These are phyloP conservation scores for Tricholoma saponaceum DNA, from an alignment of 768 basidiomycete genomes.

Conservation along the genomic window DNA sequence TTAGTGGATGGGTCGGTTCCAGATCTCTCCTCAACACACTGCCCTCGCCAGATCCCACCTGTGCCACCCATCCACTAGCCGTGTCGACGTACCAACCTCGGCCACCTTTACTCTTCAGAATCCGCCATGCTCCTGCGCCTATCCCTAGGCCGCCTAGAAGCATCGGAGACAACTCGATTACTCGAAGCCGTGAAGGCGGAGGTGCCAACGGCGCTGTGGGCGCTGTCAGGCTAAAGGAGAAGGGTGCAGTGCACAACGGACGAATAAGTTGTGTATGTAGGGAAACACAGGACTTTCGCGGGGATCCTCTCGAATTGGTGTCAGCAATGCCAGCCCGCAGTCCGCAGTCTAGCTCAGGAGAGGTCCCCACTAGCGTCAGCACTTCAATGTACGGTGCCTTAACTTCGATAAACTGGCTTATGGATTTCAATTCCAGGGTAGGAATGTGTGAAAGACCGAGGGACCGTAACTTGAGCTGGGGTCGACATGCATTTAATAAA, in stretches of 20 bases:
- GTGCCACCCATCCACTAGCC: slow-evolving; percentile 75
- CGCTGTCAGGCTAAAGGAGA: slow-evolving; percentile 51
- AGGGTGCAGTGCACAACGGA: slow-evolving; percentile 77
- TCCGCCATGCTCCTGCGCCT: slow-evolving; percentile 83
- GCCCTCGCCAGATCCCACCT: slow-evolving; percentile 29
- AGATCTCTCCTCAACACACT: slow-evolving; percentile 59
- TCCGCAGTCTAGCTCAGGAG: slow-evolving; percentile 68
- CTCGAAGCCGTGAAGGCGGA: slow-evolving; percentile 72
- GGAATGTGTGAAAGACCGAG: slow-evolving; percentile 89
- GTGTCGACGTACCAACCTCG: slow-evolving; percentile 95
- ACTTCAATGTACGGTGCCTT: slow-evolving; percentile 82
- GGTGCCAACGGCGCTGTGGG: slow-evolving; percentile 27
- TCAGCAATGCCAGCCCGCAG: slow-evolving; percentile 31
- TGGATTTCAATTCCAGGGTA: slow-evolving; percentile 54
- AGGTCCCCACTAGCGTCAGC: slow-evolving; percentile 73
- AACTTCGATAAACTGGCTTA: slow-evolving; percentile 63
- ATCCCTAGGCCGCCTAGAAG: slow-evolving; percentile 70
- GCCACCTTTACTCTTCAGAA: slow-evolving; percentile 88
- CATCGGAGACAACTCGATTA: slow-evolving; percentile 77
- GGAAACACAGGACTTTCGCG: slow-evolving; percentile 68
- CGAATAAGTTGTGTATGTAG: slow-evolving; percentile 77
- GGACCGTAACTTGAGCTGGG: slow-evolving; percentile 76
- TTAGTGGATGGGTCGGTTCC: slow-evolving; percentile 55
- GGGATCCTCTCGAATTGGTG: slow-evolving; percentile 32
- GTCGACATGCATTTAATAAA: slow-evolving; percentile 46